Base-by-base conservation (phyloP, 768 basidiomycete genomes). In the Leucogyrophana mollusca region DNA sequence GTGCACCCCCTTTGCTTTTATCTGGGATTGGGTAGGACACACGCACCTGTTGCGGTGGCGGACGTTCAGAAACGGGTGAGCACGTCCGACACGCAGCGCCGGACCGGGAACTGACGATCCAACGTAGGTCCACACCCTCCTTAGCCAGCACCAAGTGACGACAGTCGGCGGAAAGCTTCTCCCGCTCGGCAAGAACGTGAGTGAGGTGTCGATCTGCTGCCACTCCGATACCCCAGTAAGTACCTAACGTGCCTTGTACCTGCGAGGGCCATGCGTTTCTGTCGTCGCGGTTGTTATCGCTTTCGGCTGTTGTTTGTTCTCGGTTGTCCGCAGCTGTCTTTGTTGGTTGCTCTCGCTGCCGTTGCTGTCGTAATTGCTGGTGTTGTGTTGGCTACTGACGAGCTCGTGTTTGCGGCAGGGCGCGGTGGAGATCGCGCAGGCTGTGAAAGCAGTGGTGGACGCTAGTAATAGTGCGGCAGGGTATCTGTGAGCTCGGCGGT, bases 181-280 rank as follows among this genome's bases (percentile, higher is more conserved):
- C 1, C 72, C 75, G 2, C 60, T 82, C 2, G 73, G 72, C 4
- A 58, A 64, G 4, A 67, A 70, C 40, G 56, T 83, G 8, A 45
- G 53, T 0, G 76, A 80, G 42, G 78, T 84, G 0, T 76, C 82
- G 4, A 83, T 85, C 17, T 85, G 81, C 45, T 79, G 78, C 48
- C 83, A 84, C 56, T 83, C 80, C 0, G 82, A 84, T 46, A 83
- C 79, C 1, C 80, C 83, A 1, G 78, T 83, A 32, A 57, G 79
- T 57, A 45, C 32, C 43, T n/a, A n/a, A n/a, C n/a, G n/a, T n/a
- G n/a, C n/a, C n/a, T n/a, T 33, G 45, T 51, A 33, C 9, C 9
- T 33, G 9, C n/a, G 32, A n/a, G 32, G 32, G 32, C 9, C 9
- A 33, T 9, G n/a, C 32, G n/a, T 9, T 24, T 45, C 43, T 42